Conservation (phyloP, 1,284 basidiomycete species). For the Trichosporon coremiiforme region DNA sequence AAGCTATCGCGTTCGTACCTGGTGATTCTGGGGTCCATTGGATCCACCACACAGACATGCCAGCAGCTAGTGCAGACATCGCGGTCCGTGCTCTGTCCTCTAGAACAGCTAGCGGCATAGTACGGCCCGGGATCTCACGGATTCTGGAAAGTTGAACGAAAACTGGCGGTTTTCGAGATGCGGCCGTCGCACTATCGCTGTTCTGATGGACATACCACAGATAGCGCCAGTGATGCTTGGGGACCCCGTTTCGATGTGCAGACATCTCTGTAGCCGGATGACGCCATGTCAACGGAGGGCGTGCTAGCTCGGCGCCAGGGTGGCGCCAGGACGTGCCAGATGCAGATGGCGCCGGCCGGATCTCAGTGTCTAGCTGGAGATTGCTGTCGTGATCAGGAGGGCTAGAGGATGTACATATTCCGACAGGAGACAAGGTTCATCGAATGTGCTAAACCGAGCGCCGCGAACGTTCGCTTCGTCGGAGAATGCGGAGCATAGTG, state of each 20-base stretch:
- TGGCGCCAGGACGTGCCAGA: conserved; percentile 1
- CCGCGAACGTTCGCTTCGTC: no score
- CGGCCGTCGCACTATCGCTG: neutral
- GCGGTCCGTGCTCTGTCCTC: no score
- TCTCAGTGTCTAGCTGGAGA: neutral
- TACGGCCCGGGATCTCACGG: neutral
- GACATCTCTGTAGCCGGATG: neutral
- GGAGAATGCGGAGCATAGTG: no score
- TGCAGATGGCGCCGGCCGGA: neutral
- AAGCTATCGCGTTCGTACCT: no score
- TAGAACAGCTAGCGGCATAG: neutral
- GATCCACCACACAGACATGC: no score
- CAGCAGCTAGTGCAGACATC: no score
- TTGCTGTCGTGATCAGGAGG: neutral
- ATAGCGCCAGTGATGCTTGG: no score
- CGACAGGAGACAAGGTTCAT: no score
- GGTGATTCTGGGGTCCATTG: no score
- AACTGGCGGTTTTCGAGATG: neutral
- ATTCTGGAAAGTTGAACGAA: neutral
- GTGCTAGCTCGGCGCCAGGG: neutral
- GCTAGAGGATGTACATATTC: no score
- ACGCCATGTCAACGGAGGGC: neutral
- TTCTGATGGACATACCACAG: neutral
- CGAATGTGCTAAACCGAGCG: no score
- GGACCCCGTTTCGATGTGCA: no score